phyloP scores from a whole-genome alignment of 2,329 filamentous ascomycete species.

The Fusarium globosum region DNA sequence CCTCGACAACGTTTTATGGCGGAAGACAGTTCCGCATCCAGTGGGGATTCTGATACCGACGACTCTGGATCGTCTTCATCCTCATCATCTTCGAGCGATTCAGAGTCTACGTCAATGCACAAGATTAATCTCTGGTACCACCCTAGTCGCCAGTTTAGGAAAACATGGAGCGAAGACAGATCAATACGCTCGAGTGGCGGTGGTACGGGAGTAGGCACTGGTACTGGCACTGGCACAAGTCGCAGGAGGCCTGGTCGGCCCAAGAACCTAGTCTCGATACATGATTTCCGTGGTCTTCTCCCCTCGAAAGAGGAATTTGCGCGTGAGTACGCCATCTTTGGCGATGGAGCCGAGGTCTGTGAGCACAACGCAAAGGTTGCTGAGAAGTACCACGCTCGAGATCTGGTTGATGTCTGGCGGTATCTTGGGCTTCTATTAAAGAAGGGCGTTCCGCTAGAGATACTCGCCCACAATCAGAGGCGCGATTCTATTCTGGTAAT shows the following conservation, averaged over 20 bases:
- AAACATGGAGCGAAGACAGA: slow-evolving; percentile 67
- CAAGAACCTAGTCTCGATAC: slow-evolving; percentile 79
- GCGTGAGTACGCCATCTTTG: slow-evolving; percentile 83
- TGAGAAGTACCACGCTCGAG: slow-evolving; percentile 73
- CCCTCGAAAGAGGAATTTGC: slow-evolving; percentile 84
- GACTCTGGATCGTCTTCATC: slow-evolving; percentile 61
- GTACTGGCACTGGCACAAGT: slow-evolving; percentile 63
- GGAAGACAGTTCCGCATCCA: slow-evolving; percentile 63
- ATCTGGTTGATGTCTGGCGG: slow-evolving; percentile 85
- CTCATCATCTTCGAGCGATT: slow-evolving; percentile 68
- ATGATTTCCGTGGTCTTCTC: slow-evolving; percentile 76
- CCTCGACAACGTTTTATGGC: slow-evolving; percentile 59
- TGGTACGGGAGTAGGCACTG: slow-evolving; percentile 63
- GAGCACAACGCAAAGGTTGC: slow-evolving; percentile 85
- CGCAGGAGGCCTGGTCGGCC: slow-evolving; percentile 60
- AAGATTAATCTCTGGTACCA: slow-evolving; percentile 69
- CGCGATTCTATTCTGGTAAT: slow-evolving; percentile 74
- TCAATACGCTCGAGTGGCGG: slow-evolving; percentile 70
- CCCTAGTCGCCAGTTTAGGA: slow-evolving; percentile 62
- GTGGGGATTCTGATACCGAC: slow-evolving; percentile 63
- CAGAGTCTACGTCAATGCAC: slow-evolving; percentile 71
- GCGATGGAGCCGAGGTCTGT: slow-evolving; percentile 83
- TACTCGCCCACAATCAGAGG: slow-evolving; percentile 65
- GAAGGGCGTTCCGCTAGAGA: slow-evolving; percentile 77
- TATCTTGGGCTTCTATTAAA: slow-evolving; percentile 82